Evolutionary conservation across 345 rosid species (phyloP), one percentile per base, ranked within the genome.

Genomic region (Toxicodendron radicans): DNA sequence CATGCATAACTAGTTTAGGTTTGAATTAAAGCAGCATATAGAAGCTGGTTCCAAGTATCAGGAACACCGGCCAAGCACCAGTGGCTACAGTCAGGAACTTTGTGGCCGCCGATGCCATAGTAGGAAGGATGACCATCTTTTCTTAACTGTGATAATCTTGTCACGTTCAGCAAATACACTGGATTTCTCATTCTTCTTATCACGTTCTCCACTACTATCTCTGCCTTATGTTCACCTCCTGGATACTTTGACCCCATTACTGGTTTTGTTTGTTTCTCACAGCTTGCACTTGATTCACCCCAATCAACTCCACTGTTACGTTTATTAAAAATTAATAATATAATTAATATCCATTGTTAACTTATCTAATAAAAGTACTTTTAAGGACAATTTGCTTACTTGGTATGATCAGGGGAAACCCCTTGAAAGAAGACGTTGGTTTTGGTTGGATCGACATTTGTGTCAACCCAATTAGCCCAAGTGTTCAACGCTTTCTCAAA

Each of bases 1-100:
- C 51, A 46, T 9, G 4, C n/a, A 51, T 38, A 51, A 13, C 17
- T 51, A 3, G 18, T 51, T 51, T 51, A 51, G 54, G 54, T 13
- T 51, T 72, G 72, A 65, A 65, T 35, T 1, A 85, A 24, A 27
- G 75, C 7, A 5, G 88, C 79, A 64, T 82, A 89, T 0, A 86
- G 61, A 54, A 89, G 80, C 63, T 77, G 71, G 69, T 89, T 89
- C 92, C 94, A 86, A 21, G 87, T 78, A 57, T 89, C 91, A 43
- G 94, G 91, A 67, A 89, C 86, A 21, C 91, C 90, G 5, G 91
- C 66, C 10, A 89, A 77, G 35, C 94, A 87, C 94, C 94, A 89
- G 21, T 89, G 94, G 78, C 85, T 89, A 79, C 90, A 87, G 73
- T 89, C 94, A 73, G 72, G 60, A 41, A 7, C 78, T 1, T 24